Percentiles rank a stretch among this genome's conserved stretches.
phyloP scores from a whole-genome alignment of 345 rosid genomes.

The Brassica rapa region DNA sequence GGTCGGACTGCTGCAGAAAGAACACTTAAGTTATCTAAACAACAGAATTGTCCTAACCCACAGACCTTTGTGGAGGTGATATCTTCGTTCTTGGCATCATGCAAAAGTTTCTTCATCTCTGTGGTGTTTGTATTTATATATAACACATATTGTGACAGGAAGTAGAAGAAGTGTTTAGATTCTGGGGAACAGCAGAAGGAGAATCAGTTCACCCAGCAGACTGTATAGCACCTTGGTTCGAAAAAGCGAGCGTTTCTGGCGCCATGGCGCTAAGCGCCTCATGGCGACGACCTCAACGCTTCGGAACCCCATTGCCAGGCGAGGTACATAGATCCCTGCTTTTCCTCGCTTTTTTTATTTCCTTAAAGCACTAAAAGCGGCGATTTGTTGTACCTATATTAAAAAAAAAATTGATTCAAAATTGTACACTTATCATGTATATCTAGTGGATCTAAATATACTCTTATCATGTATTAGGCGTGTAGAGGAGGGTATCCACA shows the following conservation, averaged over 20 bases:
- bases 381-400: too few relatives aligned
- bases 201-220: constrained; percentile 88
- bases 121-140: neutral
- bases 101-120: constrained; percentile 11
- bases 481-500: too few relatives aligned
- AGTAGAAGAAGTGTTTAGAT: constrained; percentile 78
- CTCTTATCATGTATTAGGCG: too few relatives aligned
- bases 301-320: neutral
- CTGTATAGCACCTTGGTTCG: constrained; percentile 62
- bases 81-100: too few relatives aligned
- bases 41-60: constrained; percentile 90
- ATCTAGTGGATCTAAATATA: too few relatives aligned
- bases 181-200: constrained; percentile 96
- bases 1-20: constrained; percentile 90
- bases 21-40: constrained; percentile 76
- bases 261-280: neutral
- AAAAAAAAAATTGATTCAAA: too few relatives aligned
- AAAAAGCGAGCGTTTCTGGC: neutral
- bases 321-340: neutral
- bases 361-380: neutral
- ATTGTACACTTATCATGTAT: too few relatives aligned
- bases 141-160: constrained; percentile 53
- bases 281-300: neutral
- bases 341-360: neutral
- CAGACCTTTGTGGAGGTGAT: constrained; percentile 70